These are phyloP conservation scores for Serendipita vermifera DNA, from an alignment of 768 basidiomycete genomes.

Conservation along the genomic window DNA sequence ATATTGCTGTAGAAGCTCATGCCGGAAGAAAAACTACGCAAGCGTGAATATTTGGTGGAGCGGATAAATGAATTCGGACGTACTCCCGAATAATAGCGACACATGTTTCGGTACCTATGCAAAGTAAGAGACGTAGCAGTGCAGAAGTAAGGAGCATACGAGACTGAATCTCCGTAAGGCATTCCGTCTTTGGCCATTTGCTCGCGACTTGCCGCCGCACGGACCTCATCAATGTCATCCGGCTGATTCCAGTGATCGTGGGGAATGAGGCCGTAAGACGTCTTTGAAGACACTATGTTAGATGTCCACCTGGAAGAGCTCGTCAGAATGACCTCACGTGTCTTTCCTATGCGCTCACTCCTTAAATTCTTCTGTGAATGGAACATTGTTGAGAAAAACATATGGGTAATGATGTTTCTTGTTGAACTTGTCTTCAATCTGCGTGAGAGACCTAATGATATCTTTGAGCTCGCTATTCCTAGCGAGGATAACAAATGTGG, in stretches of 20 bases:
- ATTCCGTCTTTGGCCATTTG: conserved; percentile 42
- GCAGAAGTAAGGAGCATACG: no score
- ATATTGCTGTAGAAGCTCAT: conserved; percentile 60
- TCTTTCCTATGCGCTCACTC: conserved; percentile 36
- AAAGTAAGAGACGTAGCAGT: no score
- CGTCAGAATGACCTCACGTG: no score
- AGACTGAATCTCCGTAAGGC: conserved; percentile 41
- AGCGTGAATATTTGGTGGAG: neutral
- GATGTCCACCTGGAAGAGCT: conserved; percentile 32
- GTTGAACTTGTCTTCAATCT: conserved; percentile 54
- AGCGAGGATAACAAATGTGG: conserved; percentile 63
- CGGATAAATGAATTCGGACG: no score
- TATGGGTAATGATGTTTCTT: conserved; percentile 59
- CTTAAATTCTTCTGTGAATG: conserved; percentile 63
- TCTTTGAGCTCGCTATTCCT: conserved; percentile 49
- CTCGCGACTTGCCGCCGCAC: conserved; percentile 39
- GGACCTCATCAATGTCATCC: conserved; percentile 55
- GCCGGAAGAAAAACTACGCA: conserved; percentile 66
- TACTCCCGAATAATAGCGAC: conserved; percentile 86
- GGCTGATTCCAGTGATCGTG: conserved; percentile 58
- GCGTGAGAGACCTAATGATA: conserved; percentile 51
- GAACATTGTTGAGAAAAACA: conserved; percentile 71
- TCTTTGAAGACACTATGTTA: conserved; percentile 36
- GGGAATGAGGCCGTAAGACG: conserved; percentile 51
- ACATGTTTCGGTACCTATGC: conserved; percentile 97